These are phyloP conservation scores for Calonectria hawksworthii DNA, from an alignment of 2,329 filamentous ascomycete species.

Conservation along the genomic window DNA sequence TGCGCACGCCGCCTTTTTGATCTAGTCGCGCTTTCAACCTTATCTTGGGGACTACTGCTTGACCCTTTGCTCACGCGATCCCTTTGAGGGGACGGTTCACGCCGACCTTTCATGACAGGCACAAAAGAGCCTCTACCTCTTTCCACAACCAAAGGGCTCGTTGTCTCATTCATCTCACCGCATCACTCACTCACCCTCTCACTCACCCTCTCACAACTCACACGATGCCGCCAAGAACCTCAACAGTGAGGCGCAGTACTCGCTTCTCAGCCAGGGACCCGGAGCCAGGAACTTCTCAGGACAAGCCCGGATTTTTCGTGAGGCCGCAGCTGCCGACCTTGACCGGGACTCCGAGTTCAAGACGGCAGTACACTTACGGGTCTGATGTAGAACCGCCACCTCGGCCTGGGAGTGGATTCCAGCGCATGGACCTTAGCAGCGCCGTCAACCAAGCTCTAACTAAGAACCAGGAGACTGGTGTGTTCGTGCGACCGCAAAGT, in stretches of 20 bases:
- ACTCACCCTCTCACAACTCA: conserved; percentile 4
- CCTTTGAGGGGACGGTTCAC: conserved; percentile 17
- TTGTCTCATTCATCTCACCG: conserved; percentile 3
- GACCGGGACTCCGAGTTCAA: conserved; percentile 51
- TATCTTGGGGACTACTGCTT: neutral
- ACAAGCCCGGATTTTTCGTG: conserved; percentile 27
- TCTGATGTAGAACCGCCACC: conserved; percentile 52
- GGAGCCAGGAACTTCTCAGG: conserved; percentile 27
- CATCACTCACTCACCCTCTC: neutral
- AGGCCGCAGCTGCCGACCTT: conserved; percentile 42
- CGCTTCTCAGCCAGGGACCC: conserved; percentile 38
- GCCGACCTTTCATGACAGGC: conserved; percentile 38
- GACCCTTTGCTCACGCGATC: conserved; percentile 8
- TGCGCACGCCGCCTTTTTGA: conserved; percentile 38
- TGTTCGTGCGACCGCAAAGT: conserved; percentile 32
- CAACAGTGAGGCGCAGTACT: conserved; percentile 34
- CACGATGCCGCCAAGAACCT: conserved; percentile 42
- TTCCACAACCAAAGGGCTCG: conserved; percentile 3
- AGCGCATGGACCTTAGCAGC: conserved; percentile 44
- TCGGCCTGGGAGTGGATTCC: conserved; percentile 38
- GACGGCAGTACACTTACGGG: conserved; percentile 56
- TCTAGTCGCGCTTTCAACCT: conserved; percentile 34
- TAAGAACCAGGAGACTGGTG: conserved; percentile 34
- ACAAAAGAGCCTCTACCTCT: conserved; percentile 11
- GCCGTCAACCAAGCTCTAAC: conserved; percentile 49